These are phyloP conservation scores for Kazachstania psychrophila DNA, from an alignment of 805 yeast genomes.

Conservation along the genomic window DNA sequence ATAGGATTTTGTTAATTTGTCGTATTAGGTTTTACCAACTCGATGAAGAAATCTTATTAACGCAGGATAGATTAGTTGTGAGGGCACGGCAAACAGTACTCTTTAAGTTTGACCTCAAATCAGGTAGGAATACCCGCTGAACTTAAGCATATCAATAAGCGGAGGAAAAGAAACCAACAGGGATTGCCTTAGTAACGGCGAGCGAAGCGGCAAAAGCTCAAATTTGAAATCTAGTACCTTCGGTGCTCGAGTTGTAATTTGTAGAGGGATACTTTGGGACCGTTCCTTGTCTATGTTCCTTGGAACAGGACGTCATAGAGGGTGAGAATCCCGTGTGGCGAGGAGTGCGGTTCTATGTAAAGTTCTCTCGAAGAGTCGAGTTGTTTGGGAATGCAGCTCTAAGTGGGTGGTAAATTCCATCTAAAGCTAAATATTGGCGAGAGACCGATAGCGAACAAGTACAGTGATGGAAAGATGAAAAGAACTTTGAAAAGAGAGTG, in stretches of 20 bases:
- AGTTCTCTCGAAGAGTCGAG: conserved; percentile 24
- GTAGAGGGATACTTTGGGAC: conserved; percentile 30
- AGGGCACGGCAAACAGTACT: conserved; percentile 14
- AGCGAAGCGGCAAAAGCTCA: conserved; percentile 35
- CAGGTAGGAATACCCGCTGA: conserved; percentile 36
- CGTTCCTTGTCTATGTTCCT: conserved; percentile 32
- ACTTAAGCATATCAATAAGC: conserved; percentile 39
- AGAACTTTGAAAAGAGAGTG: conserved; percentile 38
- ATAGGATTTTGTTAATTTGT: conserved; percentile 6
- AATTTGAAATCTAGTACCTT: conserved; percentile 35
- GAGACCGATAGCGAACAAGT: conserved; percentile 41
- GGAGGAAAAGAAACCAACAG: conserved; percentile 40
- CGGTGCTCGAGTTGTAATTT: conserved; percentile 35
- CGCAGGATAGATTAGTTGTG: no score
- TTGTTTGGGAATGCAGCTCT: conserved; percentile 36
- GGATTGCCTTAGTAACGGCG: conserved; percentile 39
- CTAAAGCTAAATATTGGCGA: conserved; percentile 39
- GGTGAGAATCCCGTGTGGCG: conserved; percentile 37
- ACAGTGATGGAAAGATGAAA: conserved; percentile 40
- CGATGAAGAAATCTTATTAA: no score
- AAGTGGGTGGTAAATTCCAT: conserved; percentile 31
- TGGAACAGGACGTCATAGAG: conserved; percentile 36
- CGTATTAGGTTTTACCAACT: conserved; percentile 22
- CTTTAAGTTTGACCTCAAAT: conserved; percentile 33
- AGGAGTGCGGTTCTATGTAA: conserved; percentile 27